Base-by-base conservation (phyloP, 257 asterid genomes). In the Salvia splendens region DNA sequence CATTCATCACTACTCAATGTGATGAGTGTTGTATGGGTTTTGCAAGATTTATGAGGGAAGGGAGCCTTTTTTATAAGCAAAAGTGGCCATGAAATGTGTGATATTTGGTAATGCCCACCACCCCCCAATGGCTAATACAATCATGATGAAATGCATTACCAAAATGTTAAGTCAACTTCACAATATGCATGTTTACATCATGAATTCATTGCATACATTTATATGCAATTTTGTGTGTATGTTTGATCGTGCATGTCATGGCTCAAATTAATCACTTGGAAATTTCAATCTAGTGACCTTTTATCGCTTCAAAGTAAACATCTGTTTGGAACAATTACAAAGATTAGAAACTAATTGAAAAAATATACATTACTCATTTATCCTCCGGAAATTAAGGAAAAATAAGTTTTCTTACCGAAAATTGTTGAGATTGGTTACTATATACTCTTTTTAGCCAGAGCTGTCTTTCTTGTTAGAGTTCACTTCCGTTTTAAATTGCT, bases 101-200 rank as follows among this genome's bases (percentile, higher is more conserved):
- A 35, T 45, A 50, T 41, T 40, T 68, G 46, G 78, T 1, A 81
- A 76, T 68, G 50, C 85, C 84, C 82, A 77, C 84, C 77, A 74
- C 60, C 64, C 75, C 75, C 69, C 73, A 72, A 71, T 38, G 59
- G 65, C 63, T 38, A 16, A 67, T 70, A 84, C 73, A 72, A 83
- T 80, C 76, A 83, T 91, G 95, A 83, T 75, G 84, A 79, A 67
- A 78, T 81, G 92, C 87, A 87, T 78, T 81, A 83, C 78, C 75
- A 74, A 75, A 32, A 74, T 65, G 57, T 32, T 24, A 84, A 85
- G 96, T 89, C 96, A 89, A 87, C 91, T 73, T 79, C 75, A 84
- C 83, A 73, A 69, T 67, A 74, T 61, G 73, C 55, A 61, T 60
- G 80, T 81, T 24, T 77, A 77, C 82, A 77, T 71, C 81, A 73